A percentile compares a stretch with the other conserved stretches of the same genome.
phyloP scores from a whole-genome alignment of 441 rosid species.

The Mallotus repandus region DNA sequence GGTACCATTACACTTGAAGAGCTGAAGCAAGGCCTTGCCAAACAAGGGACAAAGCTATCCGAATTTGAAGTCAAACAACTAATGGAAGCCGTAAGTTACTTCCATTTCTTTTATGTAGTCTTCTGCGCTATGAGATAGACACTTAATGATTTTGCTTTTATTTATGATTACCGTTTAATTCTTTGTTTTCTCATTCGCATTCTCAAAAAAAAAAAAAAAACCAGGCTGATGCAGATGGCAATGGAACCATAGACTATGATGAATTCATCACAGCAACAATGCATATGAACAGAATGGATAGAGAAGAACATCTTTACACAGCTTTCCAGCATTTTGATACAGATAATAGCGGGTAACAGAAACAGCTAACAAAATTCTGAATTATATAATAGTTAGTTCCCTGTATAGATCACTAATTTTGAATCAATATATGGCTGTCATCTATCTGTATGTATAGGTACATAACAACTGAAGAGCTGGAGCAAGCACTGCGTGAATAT shows the following conservation, averaged over 20 bases:
- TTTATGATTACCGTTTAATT: background rate
- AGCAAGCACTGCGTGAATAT: slow-evolving; percentile 80
- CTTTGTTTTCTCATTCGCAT: background rate
- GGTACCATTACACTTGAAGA: slow-evolving; percentile 91
- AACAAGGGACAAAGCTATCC: slow-evolving; percentile 77
- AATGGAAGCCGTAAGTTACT: slow-evolving; percentile 79
- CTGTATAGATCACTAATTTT: background rate
- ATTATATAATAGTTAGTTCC: background rate
- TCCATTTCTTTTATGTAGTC: background rate
- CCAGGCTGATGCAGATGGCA: slow-evolving; percentile 94
- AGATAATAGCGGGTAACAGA: slow-evolving; percentile 84
- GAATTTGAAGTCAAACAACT: slow-evolving; percentile 80
- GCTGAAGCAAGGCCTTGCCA: slow-evolving; percentile 76
- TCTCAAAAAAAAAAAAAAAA: background rate
- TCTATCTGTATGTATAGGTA: slow-evolving; percentile 32
- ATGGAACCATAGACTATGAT: slow-evolving; percentile 86
- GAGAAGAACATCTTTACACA: slow-evolving; percentile 87
- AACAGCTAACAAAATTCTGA: background rate
- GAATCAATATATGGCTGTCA: background rate
- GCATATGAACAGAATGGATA: slow-evolving; percentile 87
- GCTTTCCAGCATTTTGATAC: slow-evolving; percentile 96
- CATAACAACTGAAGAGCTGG: slow-evolving; percentile 87
- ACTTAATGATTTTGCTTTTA: background rate
- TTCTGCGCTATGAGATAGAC: background rate
- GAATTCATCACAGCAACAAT: slow-evolving; percentile 94